These are phyloP conservation scores for Rubia balearica DNA, from an alignment of 305 asterid genomes.

Conservation along the genomic window DNA sequence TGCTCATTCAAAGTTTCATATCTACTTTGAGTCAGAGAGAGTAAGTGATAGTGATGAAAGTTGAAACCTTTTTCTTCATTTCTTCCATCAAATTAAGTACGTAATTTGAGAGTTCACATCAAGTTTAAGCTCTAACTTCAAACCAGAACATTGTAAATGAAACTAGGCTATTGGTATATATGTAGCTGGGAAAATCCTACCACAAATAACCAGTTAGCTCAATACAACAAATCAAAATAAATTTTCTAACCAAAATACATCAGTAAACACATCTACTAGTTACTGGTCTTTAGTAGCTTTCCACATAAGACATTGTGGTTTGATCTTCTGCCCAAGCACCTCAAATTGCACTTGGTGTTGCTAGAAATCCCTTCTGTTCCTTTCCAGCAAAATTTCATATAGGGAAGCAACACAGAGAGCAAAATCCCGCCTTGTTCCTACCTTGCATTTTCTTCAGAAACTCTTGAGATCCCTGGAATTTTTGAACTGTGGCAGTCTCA, in stretches of 20 bases:
- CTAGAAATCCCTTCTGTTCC: not conserved
- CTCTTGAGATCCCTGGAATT: not conserved
- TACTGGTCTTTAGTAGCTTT: not conserved
- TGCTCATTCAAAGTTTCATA: not conserved
- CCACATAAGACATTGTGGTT: not conserved
- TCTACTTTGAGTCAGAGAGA: not conserved
- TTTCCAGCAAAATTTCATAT: not conserved
- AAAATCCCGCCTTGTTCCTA: not conserved
- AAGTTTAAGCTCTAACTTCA: not conserved
- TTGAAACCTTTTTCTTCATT: not conserved
- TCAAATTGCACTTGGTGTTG: not conserved
- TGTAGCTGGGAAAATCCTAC: not conserved
- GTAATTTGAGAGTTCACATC: not conserved
- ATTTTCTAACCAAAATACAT: too few relatives aligned
- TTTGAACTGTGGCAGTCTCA: not conserved
- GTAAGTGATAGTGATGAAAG: not conserved
- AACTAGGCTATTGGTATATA: not conserved
- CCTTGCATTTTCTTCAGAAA: not conserved
- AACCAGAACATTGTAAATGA: not conserved
- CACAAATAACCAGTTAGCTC: too few relatives aligned
- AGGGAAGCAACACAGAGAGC: not conserved
- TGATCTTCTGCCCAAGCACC: not conserved
- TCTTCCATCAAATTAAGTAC: not conserved
- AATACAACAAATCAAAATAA: not conserved
- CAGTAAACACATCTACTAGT: too few relatives aligned